These are phyloP conservation scores for Sclerotinia subarctica DNA, from an alignment of 2,329 filamentous ascomycete genomes.

Conservation along the genomic window DNA sequence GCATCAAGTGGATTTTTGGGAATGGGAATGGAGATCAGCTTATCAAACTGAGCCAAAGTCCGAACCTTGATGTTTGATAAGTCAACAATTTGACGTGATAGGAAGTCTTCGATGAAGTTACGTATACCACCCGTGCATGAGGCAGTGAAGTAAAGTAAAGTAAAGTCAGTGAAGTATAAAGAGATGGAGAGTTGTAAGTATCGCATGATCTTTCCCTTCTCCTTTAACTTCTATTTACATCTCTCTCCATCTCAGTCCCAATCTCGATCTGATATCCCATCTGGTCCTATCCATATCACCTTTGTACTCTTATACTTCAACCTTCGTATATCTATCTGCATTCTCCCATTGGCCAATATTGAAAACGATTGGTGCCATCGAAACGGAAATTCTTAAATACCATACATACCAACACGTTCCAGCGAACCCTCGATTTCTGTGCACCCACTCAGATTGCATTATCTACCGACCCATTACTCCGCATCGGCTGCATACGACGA, in stretches of 20 bases:
- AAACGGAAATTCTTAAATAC: neutral
- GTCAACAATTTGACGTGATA: neutral
- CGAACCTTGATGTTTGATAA: neutral
- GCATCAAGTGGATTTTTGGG: neutral
- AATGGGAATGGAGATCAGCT: neutral
- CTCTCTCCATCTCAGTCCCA: neutral
- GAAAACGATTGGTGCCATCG: neutral
- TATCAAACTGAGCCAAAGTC: neutral
- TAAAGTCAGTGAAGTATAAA: neutral
- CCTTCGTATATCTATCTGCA: neutral
- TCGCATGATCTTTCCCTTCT: neutral
- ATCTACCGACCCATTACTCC: neutral
- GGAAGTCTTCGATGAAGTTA: neutral
- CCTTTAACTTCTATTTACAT: too few species aligned
- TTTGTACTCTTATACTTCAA: neutral
- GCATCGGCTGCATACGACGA: neutral
- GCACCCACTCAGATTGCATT: neutral
- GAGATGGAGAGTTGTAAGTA: neutral
- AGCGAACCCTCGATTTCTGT: neutral
- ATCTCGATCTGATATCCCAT: neutral
- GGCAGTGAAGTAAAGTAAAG: neutral
- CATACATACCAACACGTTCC: constrained; percentile 1
- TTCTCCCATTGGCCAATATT: neutral
- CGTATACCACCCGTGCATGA: neutral
- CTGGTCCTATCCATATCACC: neutral